Conservation (phyloP, 306 rosid species). For the Vigna hirtella region DNA sequence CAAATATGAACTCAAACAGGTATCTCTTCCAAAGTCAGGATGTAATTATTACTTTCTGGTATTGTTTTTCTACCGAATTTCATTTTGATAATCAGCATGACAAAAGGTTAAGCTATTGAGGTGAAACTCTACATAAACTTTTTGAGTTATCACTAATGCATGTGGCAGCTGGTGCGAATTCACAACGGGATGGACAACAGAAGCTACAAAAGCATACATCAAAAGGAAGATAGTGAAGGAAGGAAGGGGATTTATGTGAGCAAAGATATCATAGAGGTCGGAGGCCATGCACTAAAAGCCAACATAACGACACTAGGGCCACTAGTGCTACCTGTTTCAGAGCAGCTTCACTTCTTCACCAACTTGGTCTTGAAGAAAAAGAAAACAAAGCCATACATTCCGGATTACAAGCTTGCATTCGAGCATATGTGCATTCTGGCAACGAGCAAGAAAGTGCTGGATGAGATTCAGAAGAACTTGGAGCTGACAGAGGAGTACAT, state of each 20-base stretch:
- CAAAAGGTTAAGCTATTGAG: not conserved
- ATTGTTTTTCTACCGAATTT: not conserved
- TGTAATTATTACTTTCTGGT: not conserved
- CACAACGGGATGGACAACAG: conserved; percentile 64
- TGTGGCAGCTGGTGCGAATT: conserved; percentile 62
- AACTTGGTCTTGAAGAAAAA: conserved; percentile 49
- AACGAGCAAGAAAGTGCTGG: conserved; percentile 67
- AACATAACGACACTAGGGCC: conserved; percentile 65
- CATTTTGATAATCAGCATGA: not conserved
- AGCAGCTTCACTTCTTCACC: conserved; percentile 61
- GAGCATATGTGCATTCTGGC: conserved; percentile 63
- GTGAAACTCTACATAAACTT: not conserved
- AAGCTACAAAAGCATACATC: conserved; percentile 59
- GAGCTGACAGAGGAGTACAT: conserved; percentile 61
- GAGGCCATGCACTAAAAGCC: conserved; percentile 62
- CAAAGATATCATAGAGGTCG: conserved; percentile 60
- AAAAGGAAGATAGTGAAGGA: conserved; percentile 62
- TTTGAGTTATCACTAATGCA: not conserved
- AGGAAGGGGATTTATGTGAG: conserved; percentile 55
- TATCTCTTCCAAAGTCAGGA: not conserved
- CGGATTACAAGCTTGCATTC: conserved; percentile 62
- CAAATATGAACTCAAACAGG: conserved; percentile 71
- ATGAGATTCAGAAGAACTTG: conserved; percentile 61
- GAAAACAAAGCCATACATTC: conserved; percentile 57
- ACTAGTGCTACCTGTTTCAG: conserved; percentile 62